Evolutionary conservation across 108 stramenopile species (phyloP), one percentile per base, ranked within the genome.

Genomic region (Phaeodactylum tricornutum): DNA sequence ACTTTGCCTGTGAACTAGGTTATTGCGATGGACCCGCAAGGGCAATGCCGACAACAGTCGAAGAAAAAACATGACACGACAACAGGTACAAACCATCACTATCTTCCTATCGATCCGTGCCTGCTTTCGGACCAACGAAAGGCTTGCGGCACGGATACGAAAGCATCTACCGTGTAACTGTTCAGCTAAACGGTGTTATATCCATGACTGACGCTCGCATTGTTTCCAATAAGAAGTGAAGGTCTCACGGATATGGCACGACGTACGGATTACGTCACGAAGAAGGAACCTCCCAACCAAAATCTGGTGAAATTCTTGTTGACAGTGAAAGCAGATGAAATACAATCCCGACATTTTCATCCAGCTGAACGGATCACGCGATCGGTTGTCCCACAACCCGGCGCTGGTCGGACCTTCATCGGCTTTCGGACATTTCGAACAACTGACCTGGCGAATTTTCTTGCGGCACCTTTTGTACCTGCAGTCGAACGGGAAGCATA

Each of bases 401-500:
- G 76, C 6, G 62, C 57, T 22, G 85, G 85, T 31, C 41, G 67
- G 8, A 71, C 83, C 24, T 87, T 87, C 43, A 87, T 87, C 43
- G 85, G 85, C 19, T 87, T 87, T 56, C 63, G 72, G 14, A 83
- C 85, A 8, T 75, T 71, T 14, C 85, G 83, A 63, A 87, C 81
- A 15, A 87, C 85, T 0, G 85, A 81, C 2, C 42, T 87, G 17
- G 78, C 78, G 0, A 73, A 76, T 7, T 81, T 83, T 45, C 29
- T 87, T 2, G 57, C 72, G 2, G 85, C 85, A n/a, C 85, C 85
- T 1, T 69, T 87, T 24, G 47, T 87, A 23, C 85, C 85, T 0
- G 83, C 85, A 14, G 85, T 87, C 2, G 85, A 87, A 55, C 66
- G 85, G 26, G 85, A 87, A 50, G 78, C 6, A 76, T 87, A 56